Base-by-base conservation (phyloP, 805 yeast genomes). In the Candida hispaniensis region DNA sequence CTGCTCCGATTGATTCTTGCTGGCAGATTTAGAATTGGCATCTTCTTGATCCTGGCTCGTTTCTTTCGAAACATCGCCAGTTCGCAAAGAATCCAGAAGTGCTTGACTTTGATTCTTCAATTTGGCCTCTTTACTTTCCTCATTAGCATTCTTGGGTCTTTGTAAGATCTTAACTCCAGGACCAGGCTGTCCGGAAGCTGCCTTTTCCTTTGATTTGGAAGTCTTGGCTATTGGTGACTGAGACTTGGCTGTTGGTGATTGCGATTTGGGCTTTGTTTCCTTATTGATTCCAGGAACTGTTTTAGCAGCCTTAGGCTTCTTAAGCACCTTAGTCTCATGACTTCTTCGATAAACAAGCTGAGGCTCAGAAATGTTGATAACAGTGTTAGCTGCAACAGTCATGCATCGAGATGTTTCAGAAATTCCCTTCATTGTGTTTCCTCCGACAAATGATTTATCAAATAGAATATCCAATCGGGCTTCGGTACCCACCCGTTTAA, bases 391-490 rank as follows among this genome's bases (percentile, higher is more conserved):
- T 44, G 81, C 93, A 38, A 91, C 71, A 14, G 79, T 73, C 46
- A 83, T 58, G 12, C 97, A 98, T 50, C 98, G 74, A 48, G 74
- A 79, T 4, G 88, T 69, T 34, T 59, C 60, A 48, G 85, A 64
- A 52, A 81, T 73, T 4, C 93, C 94, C 46, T 75, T 80, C 60
- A 91, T 65, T 15, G 68, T 73, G 51, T 74, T 77, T 47, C 96
- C 97, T 29, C 91, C 79, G 34, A 85, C 64, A 39, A 88, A 64
- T 24, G 86, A 80, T 39, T 68, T 59, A 51, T 91, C 99, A 64
- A 88, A 91, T 21, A 91, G 56, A 34, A 91, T 75, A 44, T 79
- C 83, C 39, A 91, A 61, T 1, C 76, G 69, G 7, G 69, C 54
- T 34, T 51, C 58, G n/a, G 60, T 49, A 7, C 72, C 70, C 20